Conservation (phyloP, 129 eudicot species). For the Deinandra increscens region DNA sequence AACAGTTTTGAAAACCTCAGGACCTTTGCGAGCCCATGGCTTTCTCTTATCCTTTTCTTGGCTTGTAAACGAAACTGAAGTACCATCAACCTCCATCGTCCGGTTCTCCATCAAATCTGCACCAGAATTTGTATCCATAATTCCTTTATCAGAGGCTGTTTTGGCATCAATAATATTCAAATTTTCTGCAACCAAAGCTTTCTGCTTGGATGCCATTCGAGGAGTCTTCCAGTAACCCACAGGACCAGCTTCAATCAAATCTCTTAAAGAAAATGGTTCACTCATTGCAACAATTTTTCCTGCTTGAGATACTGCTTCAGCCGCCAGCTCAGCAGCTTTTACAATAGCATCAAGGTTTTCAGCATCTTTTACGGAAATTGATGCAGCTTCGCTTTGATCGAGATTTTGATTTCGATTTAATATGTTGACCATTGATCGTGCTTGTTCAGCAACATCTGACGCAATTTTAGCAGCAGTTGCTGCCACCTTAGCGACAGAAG, state of each 20-base stretch:
- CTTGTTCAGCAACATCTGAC: conserved; percentile 60
- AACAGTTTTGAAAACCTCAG: conserved; percentile 34
- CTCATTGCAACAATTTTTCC: conserved; percentile 82
- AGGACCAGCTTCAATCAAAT: conserved; percentile 66
- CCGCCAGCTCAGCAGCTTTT: conserved; percentile 89
- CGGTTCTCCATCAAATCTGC: conserved; percentile 25
- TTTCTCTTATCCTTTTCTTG: conserved; percentile 39
- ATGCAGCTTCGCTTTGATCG: conserved; percentile 16
- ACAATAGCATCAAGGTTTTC: conserved; percentile 66
- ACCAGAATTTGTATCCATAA: conserved; percentile 14
- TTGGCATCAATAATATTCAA: conserved; percentile 20
- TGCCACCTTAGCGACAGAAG: conserved; percentile 93
- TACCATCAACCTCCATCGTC: conserved; percentile 27
- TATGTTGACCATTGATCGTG: conserved; percentile 60
- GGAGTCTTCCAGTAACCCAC: conserved; percentile 63
- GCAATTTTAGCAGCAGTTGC: conserved; percentile 97
- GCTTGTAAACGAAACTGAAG: conserved; percentile 31
- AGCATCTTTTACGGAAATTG: conserved; percentile 18
- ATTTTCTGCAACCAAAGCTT: conserved; percentile 22
- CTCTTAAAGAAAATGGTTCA: conserved; percentile 55
- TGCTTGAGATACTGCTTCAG: conserved; percentile 93
- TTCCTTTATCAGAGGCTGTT: conserved; percentile 36
- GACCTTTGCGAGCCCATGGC: conserved; percentile 33
- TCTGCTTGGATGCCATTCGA: conserved; percentile 26
- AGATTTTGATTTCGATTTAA: conserved; percentile 32